Evolutionary conservation across 192 early-diverging fungal genomes (phyloP), one percentile per base, ranked within the genome.

Genomic region (Umbelopsis vinacea): DNA sequence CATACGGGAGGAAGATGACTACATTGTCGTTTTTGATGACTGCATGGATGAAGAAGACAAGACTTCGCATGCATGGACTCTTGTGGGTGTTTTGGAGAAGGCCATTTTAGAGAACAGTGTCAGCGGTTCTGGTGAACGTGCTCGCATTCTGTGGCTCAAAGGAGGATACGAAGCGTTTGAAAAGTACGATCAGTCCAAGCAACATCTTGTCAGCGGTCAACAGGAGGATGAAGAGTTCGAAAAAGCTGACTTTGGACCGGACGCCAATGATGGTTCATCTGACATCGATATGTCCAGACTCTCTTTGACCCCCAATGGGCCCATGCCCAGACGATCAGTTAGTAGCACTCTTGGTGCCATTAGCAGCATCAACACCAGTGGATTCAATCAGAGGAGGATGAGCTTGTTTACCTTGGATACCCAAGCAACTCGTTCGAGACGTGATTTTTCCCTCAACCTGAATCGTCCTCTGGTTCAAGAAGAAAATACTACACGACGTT

Each of bases 151-250:
- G 71, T 87, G 80, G 43, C 73, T 87, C 11, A 76, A 82, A 35
- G 86, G 84, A 19, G 86, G 86, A 4, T 87, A 82, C 67, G 80
- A 87, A 14, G 80, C 80, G 2, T 85, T 87, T 71, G 50, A 74
- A 40, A 22, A 71, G 29, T 52, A 69, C 45, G 74, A 71, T 50
- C n/a, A 63, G 10, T 14, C 69, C 2, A 63, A 63, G n/a, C 26
- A 63, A 6, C 57, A 63, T 37, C 57, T 63, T 63, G 57, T 63
- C 33, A 63, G 33, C 33, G 57, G 57, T 37, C 57, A 63, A 35
- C 57, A 63, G 35, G 57, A 63, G 33, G 57, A 63, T 37, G 57
- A 63, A 33, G 57, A 63, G 33, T 63, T 63, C 14, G 57, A 63
- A 63, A 63, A 63, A 6, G 26, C 23, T 63, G 29, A 17, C 2